A percentile compares a stretch with the other conserved stretches of the same genome.
phyloP scores from a whole-genome alignment of 257 asterid genomes.

The Solanum gandarillasii region DNA sequence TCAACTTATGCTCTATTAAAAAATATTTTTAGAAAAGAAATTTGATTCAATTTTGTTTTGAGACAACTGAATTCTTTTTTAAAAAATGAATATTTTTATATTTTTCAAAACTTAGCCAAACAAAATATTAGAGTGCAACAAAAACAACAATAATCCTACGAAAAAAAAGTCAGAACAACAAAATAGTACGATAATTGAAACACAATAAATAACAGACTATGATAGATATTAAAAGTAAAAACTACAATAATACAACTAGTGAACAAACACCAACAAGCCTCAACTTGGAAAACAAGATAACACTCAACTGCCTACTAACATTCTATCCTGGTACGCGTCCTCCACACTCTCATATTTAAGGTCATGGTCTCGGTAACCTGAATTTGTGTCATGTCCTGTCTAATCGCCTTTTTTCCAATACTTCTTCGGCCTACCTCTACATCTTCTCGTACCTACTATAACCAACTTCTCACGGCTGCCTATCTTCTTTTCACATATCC shows the following conservation, averaged over 20 bases:
- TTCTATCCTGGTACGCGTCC: background rate
- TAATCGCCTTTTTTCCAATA: too few species aligned
- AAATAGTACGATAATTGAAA: too few species aligned
- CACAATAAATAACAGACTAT: too few species aligned
- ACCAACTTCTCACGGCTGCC: background rate
- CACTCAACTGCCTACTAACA: background rate
- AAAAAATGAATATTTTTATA: too few species aligned
- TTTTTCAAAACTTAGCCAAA: background rate
- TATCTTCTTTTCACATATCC: background rate
- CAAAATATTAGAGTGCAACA: background rate
- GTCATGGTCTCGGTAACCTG: too few species aligned
- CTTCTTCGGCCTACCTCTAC: background rate
- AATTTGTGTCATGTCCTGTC: background rate
- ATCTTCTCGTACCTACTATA: background rate
- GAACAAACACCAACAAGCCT: background rate
- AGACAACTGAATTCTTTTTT: background rate
- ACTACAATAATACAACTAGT: background rate
- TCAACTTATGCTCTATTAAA: too few species aligned
- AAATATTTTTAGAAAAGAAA: background rate
- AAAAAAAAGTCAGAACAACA: too few species aligned
- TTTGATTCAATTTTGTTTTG: background rate
- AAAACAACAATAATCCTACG: background rate
- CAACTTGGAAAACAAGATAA: background rate
- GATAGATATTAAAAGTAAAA: too few species aligned
- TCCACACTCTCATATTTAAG: background rate